A percentile compares a stretch with the other conserved stretches of the same genome.
Conservation (phyloP, 2,329 filamentous ascomycete genomes). For the Aspergillus pseudonomiae region DNA sequence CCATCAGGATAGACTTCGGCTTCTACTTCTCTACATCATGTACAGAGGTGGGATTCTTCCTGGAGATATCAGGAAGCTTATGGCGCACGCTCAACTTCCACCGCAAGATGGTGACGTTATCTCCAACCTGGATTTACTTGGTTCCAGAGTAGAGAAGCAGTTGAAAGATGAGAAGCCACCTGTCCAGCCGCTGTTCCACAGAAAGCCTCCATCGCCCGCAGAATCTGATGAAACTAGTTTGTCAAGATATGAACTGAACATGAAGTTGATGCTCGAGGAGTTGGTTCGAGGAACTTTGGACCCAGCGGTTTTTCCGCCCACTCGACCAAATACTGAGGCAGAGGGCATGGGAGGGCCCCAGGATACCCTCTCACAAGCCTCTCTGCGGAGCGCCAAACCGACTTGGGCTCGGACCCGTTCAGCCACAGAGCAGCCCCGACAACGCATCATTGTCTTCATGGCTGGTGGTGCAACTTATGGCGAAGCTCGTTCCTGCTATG, state of each 20-base stretch:
- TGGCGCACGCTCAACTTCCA: constrained; percentile 80
- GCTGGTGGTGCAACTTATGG: constrained; percentile 94
- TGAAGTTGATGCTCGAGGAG: constrained; percentile 83
- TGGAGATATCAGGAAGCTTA: constrained; percentile 81
- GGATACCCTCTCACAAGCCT: constrained; percentile 63
- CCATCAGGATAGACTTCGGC: constrained; percentile 74
- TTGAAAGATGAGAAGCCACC: constrained; percentile 77
- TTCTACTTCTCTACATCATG: constrained; percentile 83
- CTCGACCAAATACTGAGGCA: constrained; percentile 65
- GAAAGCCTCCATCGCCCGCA: constrained; percentile 58
- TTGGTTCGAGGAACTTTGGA: constrained; percentile 70
- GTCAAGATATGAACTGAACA: constrained; percentile 79
- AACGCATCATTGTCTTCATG: constrained; percentile 91
- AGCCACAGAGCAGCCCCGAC: constrained; percentile 75
- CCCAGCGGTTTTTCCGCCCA: constrained; percentile 68
- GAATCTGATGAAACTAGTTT: constrained; percentile 77
- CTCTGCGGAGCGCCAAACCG: constrained; percentile 86
- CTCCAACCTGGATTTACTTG: constrained; percentile 76
- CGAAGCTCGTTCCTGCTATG: constrained; percentile 86
- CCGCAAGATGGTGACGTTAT: constrained; percentile 73
- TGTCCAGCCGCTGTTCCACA: constrained; percentile 70
- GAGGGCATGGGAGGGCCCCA: constrained; percentile 48
- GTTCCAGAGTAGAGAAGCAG: constrained; percentile 69
- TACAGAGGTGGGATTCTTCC: constrained; percentile 82
- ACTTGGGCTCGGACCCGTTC: constrained; percentile 89